These are phyloP conservation scores for Aspergillus persii DNA, from an alignment of 2,329 filamentous ascomycete genomes.

Conservation along the genomic window DNA sequence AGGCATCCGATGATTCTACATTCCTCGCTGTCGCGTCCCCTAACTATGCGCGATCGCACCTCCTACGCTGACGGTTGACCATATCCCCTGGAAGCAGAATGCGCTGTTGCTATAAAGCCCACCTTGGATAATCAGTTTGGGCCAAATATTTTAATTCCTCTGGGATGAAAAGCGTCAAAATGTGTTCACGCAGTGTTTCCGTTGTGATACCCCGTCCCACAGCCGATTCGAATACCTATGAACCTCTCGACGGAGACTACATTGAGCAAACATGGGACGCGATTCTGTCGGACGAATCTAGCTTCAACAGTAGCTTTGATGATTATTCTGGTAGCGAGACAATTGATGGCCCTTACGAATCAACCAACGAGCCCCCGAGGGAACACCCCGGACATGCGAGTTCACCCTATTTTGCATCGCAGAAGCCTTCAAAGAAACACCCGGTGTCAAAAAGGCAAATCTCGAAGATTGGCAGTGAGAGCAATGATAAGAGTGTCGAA, in stretches of 20 bases:
- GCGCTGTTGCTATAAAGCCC: not conserved
- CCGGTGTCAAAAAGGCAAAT: not conserved
- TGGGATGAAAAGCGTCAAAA: not conserved
- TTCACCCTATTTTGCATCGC: not conserved
- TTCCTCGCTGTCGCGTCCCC: not conserved
- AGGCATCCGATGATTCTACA: not conserved
- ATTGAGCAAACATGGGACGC: slow-evolving; percentile 18
- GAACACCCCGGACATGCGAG: not conserved
- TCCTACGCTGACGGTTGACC: not conserved
- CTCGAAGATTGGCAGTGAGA: not conserved
- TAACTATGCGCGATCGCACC: not conserved
- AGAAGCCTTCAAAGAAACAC: not conserved
- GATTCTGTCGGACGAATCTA: slow-evolving; percentile 26
- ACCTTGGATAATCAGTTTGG: not conserved
- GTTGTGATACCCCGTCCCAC: slow-evolving; percentile 20
- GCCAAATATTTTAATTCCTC: not conserved
- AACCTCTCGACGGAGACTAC: slow-evolving; percentile 19
- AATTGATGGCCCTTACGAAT: not conserved
- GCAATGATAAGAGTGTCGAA: not conserved
- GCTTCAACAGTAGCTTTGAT: slow-evolving; percentile 18
- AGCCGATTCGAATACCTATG: slow-evolving; percentile 18
- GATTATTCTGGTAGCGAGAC: slow-evolving; percentile 3
- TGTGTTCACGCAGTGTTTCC: slow-evolving; percentile 4
- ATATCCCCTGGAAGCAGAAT: not conserved
- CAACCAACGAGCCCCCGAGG: not conserved